Evolutionary conservation across 139 green algal species (phyloP).

Genomic region (Ulvella scutata): DNA sequence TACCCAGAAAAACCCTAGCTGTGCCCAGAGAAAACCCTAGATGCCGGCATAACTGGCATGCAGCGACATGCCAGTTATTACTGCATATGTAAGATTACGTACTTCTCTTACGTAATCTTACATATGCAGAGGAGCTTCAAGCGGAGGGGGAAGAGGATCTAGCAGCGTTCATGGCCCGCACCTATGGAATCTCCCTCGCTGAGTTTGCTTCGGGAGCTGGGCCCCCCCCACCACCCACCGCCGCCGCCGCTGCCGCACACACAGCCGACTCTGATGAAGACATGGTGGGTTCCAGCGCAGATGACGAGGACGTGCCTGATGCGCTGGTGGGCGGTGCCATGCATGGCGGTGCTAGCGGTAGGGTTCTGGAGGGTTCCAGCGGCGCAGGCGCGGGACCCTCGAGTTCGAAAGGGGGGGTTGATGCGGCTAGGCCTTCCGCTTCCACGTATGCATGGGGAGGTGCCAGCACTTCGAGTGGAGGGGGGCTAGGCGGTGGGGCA

Average conservation of each 20-base stretch:
- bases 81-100: too few species aligned
- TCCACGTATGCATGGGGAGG: neutral
- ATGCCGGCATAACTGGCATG: too few species aligned
- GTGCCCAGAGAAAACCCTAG: too few species aligned
- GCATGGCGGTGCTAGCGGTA: too few species aligned
- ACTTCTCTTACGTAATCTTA: too few species aligned
- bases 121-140: neutral
- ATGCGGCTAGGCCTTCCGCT: neutral
- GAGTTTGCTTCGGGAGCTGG: neutral
- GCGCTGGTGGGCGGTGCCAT: neutral
- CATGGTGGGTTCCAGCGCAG: neutral
- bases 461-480: too few species aligned
- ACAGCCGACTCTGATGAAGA: neutral
- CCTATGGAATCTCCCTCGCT: neutral
- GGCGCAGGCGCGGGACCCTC: neutral
- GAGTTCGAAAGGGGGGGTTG: neutral
- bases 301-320: conserved; percentile 4
- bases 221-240: neutral
- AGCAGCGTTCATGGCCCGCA: neutral
- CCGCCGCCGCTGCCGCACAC: neutral
- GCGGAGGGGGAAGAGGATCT: conserved; percentile 1
- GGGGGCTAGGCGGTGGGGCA: neutral
- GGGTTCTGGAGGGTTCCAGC: too few species aligned
- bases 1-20: too few species aligned
- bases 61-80: too few species aligned